Conservation (phyloP, 202 grass and related monocot species). For the Setaria viridis region DNA sequence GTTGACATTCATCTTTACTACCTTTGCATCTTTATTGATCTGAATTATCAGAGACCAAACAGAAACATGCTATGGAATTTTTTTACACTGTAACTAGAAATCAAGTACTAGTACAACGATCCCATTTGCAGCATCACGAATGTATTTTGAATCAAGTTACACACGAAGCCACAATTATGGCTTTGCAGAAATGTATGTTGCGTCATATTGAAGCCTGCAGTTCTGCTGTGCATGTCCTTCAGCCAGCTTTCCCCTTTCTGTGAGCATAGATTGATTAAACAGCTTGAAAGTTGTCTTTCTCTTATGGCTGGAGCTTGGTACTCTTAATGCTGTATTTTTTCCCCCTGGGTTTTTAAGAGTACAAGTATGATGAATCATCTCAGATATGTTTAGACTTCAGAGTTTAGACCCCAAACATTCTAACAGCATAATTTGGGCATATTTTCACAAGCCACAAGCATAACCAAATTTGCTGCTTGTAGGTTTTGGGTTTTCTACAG, state of each 20-base stretch:
- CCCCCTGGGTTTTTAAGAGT: background rate
- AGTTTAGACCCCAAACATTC: background rate
- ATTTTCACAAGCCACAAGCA: background rate
- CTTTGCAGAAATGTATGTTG: background rate
- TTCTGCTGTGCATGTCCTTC: background rate
- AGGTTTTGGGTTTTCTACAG: slow-evolving; percentile 98
- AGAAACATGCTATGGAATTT: background rate
- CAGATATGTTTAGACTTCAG: background rate
- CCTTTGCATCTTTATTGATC: background rate
- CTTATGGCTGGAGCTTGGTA: background rate
- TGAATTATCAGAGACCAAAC: background rate
- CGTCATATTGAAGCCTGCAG: background rate
- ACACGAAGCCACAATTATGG: background rate
- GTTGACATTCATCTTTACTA: background rate
- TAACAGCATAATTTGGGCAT: background rate
- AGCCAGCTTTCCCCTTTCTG: background rate
- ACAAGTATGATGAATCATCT: background rate
- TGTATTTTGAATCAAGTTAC: background rate
- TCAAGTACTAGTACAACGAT: background rate
- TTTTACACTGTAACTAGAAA: background rate
- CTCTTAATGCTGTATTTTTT: background rate
- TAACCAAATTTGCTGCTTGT: slow-evolving; percentile 27
- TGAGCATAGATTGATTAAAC: background rate
- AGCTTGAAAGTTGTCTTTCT: background rate
- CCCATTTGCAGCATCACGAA: background rate